Percentiles rank a stretch among this genome's conserved stretches.
Evolutionary conservation across 768 basidiomycete genomes (phyloP).

Genomic region (Rhizopogon vulgaris): DNA sequence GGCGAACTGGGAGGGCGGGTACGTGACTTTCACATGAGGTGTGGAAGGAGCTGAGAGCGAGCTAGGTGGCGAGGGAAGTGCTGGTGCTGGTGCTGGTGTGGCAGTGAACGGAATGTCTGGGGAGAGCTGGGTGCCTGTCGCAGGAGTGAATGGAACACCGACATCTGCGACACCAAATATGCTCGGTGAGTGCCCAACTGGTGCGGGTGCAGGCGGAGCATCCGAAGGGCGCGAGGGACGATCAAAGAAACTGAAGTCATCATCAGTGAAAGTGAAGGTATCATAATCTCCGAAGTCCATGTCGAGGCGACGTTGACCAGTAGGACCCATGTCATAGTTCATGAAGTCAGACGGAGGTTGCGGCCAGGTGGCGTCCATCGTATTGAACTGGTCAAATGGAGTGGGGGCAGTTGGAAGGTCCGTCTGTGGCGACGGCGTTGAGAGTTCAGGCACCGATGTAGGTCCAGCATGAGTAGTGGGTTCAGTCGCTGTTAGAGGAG

Average conservation of each 20-base stretch:
- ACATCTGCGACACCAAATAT: slow-evolving; percentile 24
- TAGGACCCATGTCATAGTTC: slow-evolving; percentile 29
- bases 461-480: slow-evolving; percentile 9
- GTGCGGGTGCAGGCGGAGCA: slow-evolving; percentile 22
- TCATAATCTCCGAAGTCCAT: slow-evolving; percentile 45
- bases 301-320: slow-evolving; percentile 20
- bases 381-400: slow-evolving; percentile 39
- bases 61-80: slow-evolving; percentile 45
- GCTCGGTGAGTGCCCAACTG: slow-evolving; percentile 29
- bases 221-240: slow-evolving; percentile 33
- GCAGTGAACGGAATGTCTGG: slow-evolving; percentile 18
- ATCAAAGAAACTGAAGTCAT: slow-evolving; percentile 88
- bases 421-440: slow-evolving; percentile 3
- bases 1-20: slow-evolving; percentile 18
- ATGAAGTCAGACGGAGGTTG: slow-evolving; percentile 32
- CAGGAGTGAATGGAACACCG: slow-evolving; percentile 15
- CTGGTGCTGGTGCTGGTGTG: slow-evolving; percentile 29
- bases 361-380: slow-evolving; percentile 35
- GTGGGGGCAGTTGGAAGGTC: slow-evolving; percentile 11
- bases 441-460: slow-evolving; percentile 12
- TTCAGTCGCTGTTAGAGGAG: slow-evolving; percentile 33
- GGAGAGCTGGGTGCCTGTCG: slow-evolving; percentile 24
- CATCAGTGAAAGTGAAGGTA: slow-evolving; percentile 62
- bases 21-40: slow-evolving; percentile 45
- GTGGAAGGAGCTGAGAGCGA: slow-evolving; percentile 44